phyloP scores from a whole-genome alignment of 768 basidiomycete species.

The Naganishia friedmannii region DNA sequence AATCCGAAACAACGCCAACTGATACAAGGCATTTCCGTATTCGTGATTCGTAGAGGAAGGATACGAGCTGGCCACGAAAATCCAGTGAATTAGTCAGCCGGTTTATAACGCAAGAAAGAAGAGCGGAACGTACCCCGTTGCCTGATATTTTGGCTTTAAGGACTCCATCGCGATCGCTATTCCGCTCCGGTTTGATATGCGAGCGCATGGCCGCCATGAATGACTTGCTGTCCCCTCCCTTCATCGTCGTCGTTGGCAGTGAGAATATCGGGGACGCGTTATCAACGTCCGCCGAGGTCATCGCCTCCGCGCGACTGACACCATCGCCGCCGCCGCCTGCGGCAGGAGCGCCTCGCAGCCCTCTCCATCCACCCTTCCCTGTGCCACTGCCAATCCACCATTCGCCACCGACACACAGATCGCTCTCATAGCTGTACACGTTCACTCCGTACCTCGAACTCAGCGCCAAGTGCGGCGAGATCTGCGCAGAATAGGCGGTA shows the following conservation, averaged over 20 bases:
- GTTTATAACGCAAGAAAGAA: constrained; percentile 15
- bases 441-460: constrained; percentile 91
- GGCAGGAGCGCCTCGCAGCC: neutral
- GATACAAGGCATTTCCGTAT: constrained; percentile 84
- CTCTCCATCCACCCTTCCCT: constrained; percentile 39
- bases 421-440: constrained; percentile 92
- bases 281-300: too few species aligned
- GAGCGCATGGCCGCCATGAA: constrained; percentile 21
- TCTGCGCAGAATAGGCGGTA: constrained; percentile 82
- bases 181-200: constrained; percentile 51
- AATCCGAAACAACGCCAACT: constrained; percentile 84
- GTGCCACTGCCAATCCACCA: constrained; percentile 78
- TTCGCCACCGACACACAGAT: constrained; percentile 91
- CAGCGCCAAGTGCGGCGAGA: constrained; percentile 77
- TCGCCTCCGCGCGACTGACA: neutral
- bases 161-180: constrained; percentile 60
- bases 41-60: constrained; percentile 90
- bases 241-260: constrained; percentile 15
- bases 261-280: neutral
- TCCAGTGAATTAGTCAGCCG: neutral
- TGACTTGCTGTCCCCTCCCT: constrained; percentile 49
- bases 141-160: constrained; percentile 87
- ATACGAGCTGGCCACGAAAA: constrained; percentile 64
- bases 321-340: neutral
- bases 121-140: constrained; percentile 65